A percentile compares a stretch with the other conserved stretches of the same genome.
These are phyloP conservation scores for Colletotrichum limetticola DNA, from an alignment of 2,329 filamentous ascomycete species.

Conservation along the genomic window DNA sequence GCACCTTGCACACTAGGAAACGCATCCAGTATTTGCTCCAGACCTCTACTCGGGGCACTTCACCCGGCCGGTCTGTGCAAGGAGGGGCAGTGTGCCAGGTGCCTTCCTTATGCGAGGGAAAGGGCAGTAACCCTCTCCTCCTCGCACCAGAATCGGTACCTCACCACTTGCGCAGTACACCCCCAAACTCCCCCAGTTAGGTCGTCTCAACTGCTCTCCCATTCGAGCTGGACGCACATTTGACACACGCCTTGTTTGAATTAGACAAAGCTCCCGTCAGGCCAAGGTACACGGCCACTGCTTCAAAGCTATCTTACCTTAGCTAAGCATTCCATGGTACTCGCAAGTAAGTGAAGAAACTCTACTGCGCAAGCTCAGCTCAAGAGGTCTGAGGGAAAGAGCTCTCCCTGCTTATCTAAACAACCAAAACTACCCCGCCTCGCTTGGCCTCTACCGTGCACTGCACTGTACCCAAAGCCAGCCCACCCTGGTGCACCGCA, in stretches of 20 bases:
- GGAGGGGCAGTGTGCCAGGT: constrained; percentile 4
- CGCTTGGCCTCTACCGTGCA: background rate
- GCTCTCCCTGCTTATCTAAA: background rate
- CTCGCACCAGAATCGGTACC: constrained; percentile 24
- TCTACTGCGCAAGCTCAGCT: too few species aligned
- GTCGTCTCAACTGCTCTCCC: background rate
- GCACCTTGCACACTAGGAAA: background rate
- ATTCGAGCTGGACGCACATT: background rate
- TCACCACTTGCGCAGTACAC: background rate
- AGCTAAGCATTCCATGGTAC: background rate
- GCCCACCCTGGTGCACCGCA: background rate
- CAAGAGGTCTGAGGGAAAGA: background rate
- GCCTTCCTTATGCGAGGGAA: constrained; percentile 10
- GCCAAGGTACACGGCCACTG: too few species aligned
- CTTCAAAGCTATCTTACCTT: background rate
- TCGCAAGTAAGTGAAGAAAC: too few species aligned
- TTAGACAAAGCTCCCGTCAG: constrained; percentile 18
- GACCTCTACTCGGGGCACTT: background rate
- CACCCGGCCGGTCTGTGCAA: background rate
- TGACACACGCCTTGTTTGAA: constrained; percentile 28
- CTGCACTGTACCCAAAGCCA: constrained; percentile 4
- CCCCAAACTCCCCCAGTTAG: background rate
- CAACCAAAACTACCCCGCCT: background rate
- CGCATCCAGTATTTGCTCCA: too few species aligned
- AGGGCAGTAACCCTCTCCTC: constrained; percentile 32